Evolutionary conservation across 768 basidiomycete species (phyloP).

Genomic region (Amanita molliuscula): DNA sequence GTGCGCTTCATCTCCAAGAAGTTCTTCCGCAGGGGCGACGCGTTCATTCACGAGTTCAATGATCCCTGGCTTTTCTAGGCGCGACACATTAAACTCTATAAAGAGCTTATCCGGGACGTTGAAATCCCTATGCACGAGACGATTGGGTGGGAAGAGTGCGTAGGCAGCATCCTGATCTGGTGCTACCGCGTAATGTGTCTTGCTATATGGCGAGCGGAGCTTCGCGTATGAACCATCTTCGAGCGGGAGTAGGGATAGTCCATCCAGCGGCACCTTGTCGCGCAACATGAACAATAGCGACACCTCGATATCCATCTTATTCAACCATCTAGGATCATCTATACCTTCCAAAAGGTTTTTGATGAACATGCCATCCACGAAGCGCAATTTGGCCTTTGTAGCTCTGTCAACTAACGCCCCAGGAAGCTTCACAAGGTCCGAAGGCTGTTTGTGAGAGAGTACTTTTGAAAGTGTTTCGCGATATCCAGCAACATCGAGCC

Average conservation of each 20-base stretch:
- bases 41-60: constrained; percentile 9
- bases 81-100: constrained; percentile 15
- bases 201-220: constrained; percentile 12
- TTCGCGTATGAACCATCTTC: constrained; percentile 20
- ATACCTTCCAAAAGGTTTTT: constrained; percentile 8
- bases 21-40: constrained; percentile 1
- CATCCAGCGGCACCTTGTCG: constrained; percentile 12
- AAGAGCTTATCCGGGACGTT: constrained; percentile 9
- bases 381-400: constrained; percentile 9
- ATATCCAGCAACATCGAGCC: constrained; percentile 10
- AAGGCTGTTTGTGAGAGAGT: constrained; percentile 14
- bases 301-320: constrained; percentile 13
- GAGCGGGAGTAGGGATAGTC: constrained; percentile 26
- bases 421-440: constrained; percentile 14
- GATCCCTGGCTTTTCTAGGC: constrained; percentile 11
- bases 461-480: constrained; percentile 11
- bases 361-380: constrained; percentile 17
- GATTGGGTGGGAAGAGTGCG: constrained; percentile 14
- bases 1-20: neutral
- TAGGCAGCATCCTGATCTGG: constrained; percentile 9
- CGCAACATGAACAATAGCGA: constrained; percentile 17
- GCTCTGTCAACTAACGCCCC: constrained; percentile 12
- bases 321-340: constrained; percentile 8
- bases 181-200: constrained; percentile 18
- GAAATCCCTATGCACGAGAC: constrained; percentile 20